phyloP scores from a whole-genome alignment of 495 filamentous ascomycete species.

The Annulohypoxylon maeteangense region DNA sequence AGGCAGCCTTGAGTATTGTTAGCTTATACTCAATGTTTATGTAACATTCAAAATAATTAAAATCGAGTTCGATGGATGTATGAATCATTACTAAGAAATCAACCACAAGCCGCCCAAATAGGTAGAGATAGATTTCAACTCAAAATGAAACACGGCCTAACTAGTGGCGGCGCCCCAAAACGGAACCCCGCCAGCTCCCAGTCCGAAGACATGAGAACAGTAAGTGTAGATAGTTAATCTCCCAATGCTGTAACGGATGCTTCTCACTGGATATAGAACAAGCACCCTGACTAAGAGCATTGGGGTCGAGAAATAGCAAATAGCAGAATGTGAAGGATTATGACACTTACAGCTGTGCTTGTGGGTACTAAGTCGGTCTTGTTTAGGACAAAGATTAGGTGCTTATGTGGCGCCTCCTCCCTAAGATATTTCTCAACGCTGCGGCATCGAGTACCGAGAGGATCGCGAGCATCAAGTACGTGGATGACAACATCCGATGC shows the following conservation, averaged over 20 bases:
- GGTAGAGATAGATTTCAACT: constrained; percentile 80
- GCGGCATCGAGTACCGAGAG: constrained; percentile 86
- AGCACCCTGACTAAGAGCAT: constrained; percentile 97
- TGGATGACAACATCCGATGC: constrained; percentile 94
- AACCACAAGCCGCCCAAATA: constrained; percentile 65
- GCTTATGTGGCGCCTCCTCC: constrained; percentile 94
- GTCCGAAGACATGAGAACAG: constrained; percentile 65
- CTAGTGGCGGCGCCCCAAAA: constrained; percentile 87
- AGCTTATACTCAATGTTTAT: constrained; percentile 20
- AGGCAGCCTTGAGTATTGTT: constrained; percentile 71
- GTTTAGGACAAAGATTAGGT: constrained; percentile 91
- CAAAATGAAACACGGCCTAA: constrained; percentile 72
- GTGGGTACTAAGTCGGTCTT: constrained; percentile 98
- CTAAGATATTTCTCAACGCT: constrained; percentile 93
- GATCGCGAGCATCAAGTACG: constrained; percentile 93
- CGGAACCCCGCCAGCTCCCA: constrained; percentile 77
- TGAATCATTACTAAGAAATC: constrained; percentile 99
- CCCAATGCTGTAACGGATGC: constrained; percentile 98
- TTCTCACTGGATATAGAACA: constrained; percentile 74
- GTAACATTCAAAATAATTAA: constrained; percentile 11
- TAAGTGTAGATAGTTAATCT: constrained; percentile 79
- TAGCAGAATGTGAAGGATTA: constrained; percentile 21
- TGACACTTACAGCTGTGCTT: constrained; percentile 85
- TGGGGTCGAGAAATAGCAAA: constrained; percentile 48
- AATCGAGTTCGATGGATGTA: constrained; percentile 67